These are phyloP conservation scores for Amphibolis antarctica DNA, from an alignment of 106 monocot species.

Conservation along the genomic window DNA sequence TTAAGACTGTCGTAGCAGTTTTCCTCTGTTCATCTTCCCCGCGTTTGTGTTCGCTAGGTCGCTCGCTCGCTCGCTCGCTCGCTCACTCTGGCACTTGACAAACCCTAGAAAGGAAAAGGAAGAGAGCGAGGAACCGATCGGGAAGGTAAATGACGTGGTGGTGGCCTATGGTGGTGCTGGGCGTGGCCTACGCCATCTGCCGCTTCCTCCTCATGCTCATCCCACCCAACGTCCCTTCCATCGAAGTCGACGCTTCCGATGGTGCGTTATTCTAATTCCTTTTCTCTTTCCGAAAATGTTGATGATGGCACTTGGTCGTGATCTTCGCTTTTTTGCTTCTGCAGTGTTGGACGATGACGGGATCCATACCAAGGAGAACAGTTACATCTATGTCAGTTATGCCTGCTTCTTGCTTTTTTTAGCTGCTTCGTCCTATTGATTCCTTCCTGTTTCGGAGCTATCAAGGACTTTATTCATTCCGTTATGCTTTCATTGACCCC, in stretches of 20 bases:
- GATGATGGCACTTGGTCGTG: neutral
- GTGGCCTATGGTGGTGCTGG: constrained; percentile 82
- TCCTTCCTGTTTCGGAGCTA: no score
- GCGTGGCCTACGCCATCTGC: constrained; percentile 54
- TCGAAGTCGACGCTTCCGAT: constrained; percentile 96
- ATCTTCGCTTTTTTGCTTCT: constrained; percentile 4
- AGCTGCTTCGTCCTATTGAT: neutral
- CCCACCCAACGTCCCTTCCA: constrained; percentile 88
- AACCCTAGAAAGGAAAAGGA: neutral
- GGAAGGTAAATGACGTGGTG: constrained; percentile 52
- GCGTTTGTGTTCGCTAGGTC: no score
- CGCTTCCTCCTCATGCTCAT: constrained; percentile 84
- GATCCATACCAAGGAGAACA: constrained; percentile 73
- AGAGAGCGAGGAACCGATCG: neutral
- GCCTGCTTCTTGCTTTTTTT: neutral
- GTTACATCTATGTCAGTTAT: constrained; percentile 90
- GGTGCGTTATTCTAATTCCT: constrained; percentile 23
- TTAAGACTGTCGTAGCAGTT: no score
- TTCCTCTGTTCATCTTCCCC: no score
- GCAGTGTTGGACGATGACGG: constrained; percentile 42
- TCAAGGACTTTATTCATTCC: no score
- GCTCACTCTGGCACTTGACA: no score
- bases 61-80: no score
- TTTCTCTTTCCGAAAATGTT: constrained; percentile 2
- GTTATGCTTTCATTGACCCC: no score